Base-by-base conservation (phyloP, 1,284 basidiomycete genomes). In the Jaminaea rosea region DNA sequence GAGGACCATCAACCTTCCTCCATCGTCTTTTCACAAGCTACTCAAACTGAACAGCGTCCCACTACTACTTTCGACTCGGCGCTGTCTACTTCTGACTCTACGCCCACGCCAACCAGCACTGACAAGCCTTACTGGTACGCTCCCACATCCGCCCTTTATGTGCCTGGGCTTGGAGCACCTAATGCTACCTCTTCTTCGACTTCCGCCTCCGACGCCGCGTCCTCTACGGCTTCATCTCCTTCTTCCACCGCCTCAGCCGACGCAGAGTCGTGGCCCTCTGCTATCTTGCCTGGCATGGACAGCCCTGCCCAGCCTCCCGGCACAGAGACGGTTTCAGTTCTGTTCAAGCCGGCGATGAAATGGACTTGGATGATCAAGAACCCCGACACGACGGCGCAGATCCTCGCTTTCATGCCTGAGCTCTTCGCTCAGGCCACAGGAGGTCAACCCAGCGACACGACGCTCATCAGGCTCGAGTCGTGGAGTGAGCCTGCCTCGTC, bases 381-480 rank as follows among this genome's bases (percentile, higher is more conserved):
- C 50, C 58, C 69, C 15, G 67, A 60, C 24, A 58, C 70, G 8
- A 66, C 67, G 13, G 67, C 69, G 5, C 70, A 73, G 52, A 59
- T 73, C 50, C 69, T 73, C 55, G 67, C 61, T 10, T 71, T 66
- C 31, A 65, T 73, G 63, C 70, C 70, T 5, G 48, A 37, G n/a
- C 50, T 73, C 8, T 52, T 73, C 6, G 55, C 61, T 26, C 29
- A 51, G 17, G 52, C 59, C 5, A 23, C 26, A 27, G 29, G 29
- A 8, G 8, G 29, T 15, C 29, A 31, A 15, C 9, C 29, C 29
- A 31, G 9, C 29, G 29, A 31, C 8, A 15, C 15, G 11, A 60
- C 56, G 49, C 67, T 66, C 11, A 52, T 63, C 28, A 56, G 63
- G 46, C 51, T 71, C 26, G 53, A 59, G 39, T 46, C 54, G 27